phyloP scores from a whole-genome alignment of 1,284 basidiomycete genomes.

The Boletellus deceptivus region DNA sequence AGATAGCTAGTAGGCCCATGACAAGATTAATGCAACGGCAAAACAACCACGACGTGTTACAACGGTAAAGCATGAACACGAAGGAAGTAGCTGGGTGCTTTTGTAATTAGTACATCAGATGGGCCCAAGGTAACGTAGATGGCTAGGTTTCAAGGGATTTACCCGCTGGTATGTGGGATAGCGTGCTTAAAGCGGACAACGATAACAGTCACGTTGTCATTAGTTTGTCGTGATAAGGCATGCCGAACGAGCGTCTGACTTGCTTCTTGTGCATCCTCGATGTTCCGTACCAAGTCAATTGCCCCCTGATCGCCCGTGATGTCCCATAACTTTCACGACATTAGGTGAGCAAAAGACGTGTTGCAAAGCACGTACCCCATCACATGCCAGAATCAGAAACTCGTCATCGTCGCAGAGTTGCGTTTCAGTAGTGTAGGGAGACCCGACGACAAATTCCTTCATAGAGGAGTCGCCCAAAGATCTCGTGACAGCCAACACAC shows the following conservation, averaged over 20 bases:
- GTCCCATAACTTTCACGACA: slow-evolving; percentile 85
- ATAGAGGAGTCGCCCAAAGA: slow-evolving; percentile 96
- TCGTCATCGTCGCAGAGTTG: slow-evolving; percentile 88
- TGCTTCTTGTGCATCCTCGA: slow-evolving; percentile 82
- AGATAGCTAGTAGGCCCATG: slow-evolving; percentile 6
- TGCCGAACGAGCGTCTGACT: slow-evolving; percentile 79
- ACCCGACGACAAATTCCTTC: slow-evolving; percentile 99
- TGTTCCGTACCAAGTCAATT: slow-evolving; percentile 78
- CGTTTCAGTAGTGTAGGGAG: slow-evolving; percentile 98
- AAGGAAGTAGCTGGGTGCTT: neutral
- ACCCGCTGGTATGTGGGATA: slow-evolving; percentile 14
- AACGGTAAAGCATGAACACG: slow-evolving; percentile 4
- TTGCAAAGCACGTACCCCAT: slow-evolving; percentile 71
- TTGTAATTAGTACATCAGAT: slow-evolving; percentile 11
- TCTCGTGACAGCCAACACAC: slow-evolving; percentile 93
- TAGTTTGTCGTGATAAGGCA: slow-evolving; percentile 85
- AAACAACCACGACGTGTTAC: slow-evolving; percentile 6
- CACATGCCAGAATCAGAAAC: slow-evolving; percentile 95
- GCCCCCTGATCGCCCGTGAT: slow-evolving; percentile 92
- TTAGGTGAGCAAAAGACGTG: slow-evolving; percentile 5
- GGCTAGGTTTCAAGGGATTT: slow-evolving; percentile 4
- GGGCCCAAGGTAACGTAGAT: slow-evolving; percentile 2
- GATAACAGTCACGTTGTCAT: slow-evolving; percentile 86
- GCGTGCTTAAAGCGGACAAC: slow-evolving; percentile 65
- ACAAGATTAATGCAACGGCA: slow-evolving; percentile 2